phyloP scores from a whole-genome alignment of 1,284 basidiomycete species.

The Polyporus tsugae region DNA sequence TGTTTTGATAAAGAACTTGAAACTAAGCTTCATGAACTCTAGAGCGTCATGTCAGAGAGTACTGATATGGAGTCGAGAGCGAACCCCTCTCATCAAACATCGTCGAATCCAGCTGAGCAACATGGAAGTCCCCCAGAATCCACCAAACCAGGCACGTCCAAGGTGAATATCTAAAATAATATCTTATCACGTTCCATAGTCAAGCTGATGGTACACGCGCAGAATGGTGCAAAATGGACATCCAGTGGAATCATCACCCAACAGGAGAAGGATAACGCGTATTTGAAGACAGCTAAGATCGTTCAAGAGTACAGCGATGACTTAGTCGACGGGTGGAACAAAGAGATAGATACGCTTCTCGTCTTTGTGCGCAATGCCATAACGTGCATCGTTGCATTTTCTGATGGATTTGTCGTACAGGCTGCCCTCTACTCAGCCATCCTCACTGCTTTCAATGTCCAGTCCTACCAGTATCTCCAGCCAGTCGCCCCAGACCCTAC shows the following conservation, averaged over 20 bases:
- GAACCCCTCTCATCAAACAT: too few species aligned
- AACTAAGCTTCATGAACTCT: too few species aligned
- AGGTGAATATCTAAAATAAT: not conserved
- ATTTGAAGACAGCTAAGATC: conserved; percentile 1
- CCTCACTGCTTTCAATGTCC: conserved; percentile 18
- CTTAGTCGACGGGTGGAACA: conserved; percentile 6
- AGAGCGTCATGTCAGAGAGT: too few species aligned
- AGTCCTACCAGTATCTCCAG: conserved; percentile 14
- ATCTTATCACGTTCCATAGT: too few species aligned
- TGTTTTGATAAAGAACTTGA: not conserved
- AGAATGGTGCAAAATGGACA: not conserved
- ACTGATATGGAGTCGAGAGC: too few species aligned
- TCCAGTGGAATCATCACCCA: not conserved
- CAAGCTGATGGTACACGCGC: too few species aligned
- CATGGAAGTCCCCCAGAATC: not conserved
- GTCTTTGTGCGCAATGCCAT: conserved; percentile 10
- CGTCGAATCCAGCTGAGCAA: too few species aligned
- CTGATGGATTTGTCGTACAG: not conserved
- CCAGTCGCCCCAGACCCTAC: not conserved
- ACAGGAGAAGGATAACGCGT: not conserved
- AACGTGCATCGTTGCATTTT: too few species aligned
- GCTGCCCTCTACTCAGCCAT: conserved; percentile 19
- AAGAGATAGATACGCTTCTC: conserved; percentile 19
- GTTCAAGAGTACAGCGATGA: conserved; percentile 10
- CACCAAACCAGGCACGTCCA: not conserved